Conservation (phyloP, 2,329 filamentous ascomycete species). For the Xylaria sp. region DNA sequence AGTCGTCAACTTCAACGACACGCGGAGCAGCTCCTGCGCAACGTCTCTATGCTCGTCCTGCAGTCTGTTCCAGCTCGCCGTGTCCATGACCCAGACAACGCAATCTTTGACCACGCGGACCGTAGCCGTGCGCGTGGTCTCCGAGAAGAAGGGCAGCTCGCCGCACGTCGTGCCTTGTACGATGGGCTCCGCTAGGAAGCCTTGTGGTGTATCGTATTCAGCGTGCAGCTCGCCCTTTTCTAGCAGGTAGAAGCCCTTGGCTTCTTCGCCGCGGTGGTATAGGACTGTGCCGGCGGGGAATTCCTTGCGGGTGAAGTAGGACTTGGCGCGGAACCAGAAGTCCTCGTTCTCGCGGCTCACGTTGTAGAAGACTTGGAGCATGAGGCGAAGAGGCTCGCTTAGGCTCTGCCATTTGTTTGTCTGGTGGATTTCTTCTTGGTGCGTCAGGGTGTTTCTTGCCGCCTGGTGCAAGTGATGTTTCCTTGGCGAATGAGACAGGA, state of each 20-base stretch:
- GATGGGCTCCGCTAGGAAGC: conserved; percentile 83
- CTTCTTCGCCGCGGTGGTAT: conserved; percentile 70
- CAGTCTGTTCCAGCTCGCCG: conserved; percentile 64
- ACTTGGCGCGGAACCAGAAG: conserved; percentile 80
- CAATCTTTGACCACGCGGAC: conserved; percentile 77
- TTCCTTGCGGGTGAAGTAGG: conserved; percentile 68
- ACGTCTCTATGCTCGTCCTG: conserved; percentile 70
- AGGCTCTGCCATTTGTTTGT: conserved; percentile 75
- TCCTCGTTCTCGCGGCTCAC: conserved; percentile 82
- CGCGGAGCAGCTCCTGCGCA: conserved; percentile 74
- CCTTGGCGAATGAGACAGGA: conserved; percentile 71
- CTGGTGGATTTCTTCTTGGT: conserved; percentile 54
- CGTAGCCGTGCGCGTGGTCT: conserved; percentile 80
- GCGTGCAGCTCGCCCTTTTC: conserved; percentile 84
- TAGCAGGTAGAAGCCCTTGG: conserved; percentile 83
- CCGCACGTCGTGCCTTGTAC: conserved; percentile 92
- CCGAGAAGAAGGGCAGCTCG: conserved; percentile 92
- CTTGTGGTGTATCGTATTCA: conserved; percentile 88
- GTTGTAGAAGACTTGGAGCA: conserved; percentile 92
- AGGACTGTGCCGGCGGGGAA: conserved; percentile 66
- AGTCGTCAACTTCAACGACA: conserved; percentile 88
- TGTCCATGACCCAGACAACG: conserved; percentile 75
- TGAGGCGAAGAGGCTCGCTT: conserved; percentile 82
- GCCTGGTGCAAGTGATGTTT: conserved; percentile 71
- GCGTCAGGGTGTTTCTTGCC: conserved; percentile 68